Conservation (phyloP, 176 grass and related monocot species). For the Eragrostis curvula region DNA sequence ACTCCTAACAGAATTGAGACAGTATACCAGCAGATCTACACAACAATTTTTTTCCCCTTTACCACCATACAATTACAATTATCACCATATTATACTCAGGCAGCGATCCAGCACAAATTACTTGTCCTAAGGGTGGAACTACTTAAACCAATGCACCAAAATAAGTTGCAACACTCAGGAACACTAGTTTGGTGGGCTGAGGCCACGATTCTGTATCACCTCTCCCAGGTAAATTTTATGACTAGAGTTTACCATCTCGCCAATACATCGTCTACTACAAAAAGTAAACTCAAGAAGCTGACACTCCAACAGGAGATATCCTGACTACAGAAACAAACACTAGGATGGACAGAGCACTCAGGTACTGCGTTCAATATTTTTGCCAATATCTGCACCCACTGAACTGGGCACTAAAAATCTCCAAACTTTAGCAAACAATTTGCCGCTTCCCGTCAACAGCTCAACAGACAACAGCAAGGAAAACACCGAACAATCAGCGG, state of each 20-base stretch:
- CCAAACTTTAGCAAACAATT: neutral
- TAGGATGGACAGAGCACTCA: neutral
- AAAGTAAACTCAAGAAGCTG: neutral
- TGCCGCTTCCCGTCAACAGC: neutral
- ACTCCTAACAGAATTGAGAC: neutral
- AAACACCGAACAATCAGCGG: neutral
- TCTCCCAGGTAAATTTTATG: neutral
- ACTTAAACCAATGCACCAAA: conserved; percentile 6
- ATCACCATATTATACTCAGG: neutral
- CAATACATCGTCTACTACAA: neutral
- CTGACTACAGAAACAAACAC: neutral
- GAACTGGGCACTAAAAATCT: neutral
- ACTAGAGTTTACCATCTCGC: neutral
- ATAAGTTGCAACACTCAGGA: neutral
- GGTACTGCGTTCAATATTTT: neutral
- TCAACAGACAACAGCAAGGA: neutral
- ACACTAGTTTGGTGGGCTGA: neutral
- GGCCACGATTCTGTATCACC: neutral
- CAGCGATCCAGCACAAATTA: neutral
- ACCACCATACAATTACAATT: neutral
- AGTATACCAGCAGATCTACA: neutral
- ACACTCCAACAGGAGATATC: neutral
- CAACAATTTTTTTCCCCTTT: neutral
- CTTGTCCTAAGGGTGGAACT: neutral
- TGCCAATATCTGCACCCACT: neutral